Percentiles rank a stretch among this genome's conserved stretches.
These are phyloP conservation scores for Parasitella parasitica DNA, from an alignment of 371 early-diverging fungal species.

Conservation along the genomic window DNA sequence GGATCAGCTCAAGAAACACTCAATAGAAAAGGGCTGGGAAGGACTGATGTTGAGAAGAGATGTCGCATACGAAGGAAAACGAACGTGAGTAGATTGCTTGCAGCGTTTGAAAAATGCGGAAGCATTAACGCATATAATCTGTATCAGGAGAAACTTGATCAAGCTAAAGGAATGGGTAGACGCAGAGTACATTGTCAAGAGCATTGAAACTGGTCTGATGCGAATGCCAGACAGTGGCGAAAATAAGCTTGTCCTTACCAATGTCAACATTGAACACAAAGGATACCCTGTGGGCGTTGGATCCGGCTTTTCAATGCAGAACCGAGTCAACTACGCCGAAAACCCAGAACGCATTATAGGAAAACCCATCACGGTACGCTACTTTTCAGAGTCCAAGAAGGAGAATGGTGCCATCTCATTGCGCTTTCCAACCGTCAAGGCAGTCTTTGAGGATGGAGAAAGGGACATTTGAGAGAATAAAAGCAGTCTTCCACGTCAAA, in stretches of 20 bases:
- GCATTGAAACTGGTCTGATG: conserved; percentile 50
- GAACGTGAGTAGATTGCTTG: conserved; percentile 35
- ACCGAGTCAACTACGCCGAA: conserved; percentile 44
- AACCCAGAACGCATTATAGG: conserved; percentile 51
- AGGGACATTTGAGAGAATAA: conserved; percentile 19
- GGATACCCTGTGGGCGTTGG: conserved; percentile 56
- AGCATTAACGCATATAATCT: not conserved
- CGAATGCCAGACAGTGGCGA: conserved; percentile 50
- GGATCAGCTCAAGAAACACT: conserved; percentile 23
- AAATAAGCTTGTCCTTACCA: conserved; percentile 42
- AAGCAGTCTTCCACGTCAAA: no score
- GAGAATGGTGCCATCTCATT: conserved; percentile 38
- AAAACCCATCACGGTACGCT: conserved; percentile 56
- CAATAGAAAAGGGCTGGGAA: conserved; percentile 53
- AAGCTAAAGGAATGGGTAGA: conserved; percentile 64
- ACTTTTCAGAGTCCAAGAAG: conserved; percentile 51
- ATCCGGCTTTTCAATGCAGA: conserved; percentile 52
- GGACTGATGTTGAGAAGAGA: conserved; percentile 58
- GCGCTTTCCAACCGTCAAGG: conserved; percentile 61
- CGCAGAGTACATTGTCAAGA: conserved; percentile 54
- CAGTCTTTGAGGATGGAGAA: conserved; percentile 47
- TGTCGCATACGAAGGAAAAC: conserved; percentile 53
- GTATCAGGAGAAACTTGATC: conserved; percentile 45
- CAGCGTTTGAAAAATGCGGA: no score
- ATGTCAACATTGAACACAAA: conserved; percentile 52